A percentile compares a stretch with the other conserved stretches of the same genome.
These are phyloP conservation scores for Aegilops speltoides DNA, from an alignment of 176 grass and related monocot species.

Conservation along the genomic window DNA sequence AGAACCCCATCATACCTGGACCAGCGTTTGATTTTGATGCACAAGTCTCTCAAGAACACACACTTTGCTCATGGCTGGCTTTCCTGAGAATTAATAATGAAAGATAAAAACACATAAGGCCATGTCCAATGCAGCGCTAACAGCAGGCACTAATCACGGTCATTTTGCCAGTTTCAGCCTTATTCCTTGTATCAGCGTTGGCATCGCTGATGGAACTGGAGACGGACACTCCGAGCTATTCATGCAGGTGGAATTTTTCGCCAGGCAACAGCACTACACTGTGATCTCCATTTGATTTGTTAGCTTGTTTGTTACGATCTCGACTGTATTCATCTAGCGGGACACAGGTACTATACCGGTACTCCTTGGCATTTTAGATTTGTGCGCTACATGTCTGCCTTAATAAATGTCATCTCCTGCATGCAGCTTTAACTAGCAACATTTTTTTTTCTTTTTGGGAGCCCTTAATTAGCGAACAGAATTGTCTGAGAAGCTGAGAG, in stretches of 20 bases:
- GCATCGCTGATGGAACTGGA: neutral
- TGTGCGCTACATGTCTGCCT: neutral
- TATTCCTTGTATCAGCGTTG: neutral
- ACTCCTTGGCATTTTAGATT: neutral
- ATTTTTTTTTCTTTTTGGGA: neutral
- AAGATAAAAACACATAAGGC: slow-evolving; percentile 18
- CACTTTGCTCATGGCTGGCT: slow-evolving; percentile 84
- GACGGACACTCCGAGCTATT: neutral
- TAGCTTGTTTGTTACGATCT: neutral
- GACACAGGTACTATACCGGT: neutral
- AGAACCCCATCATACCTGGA: slow-evolving; percentile 50
- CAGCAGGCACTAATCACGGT: neutral
- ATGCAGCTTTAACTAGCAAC: neutral
- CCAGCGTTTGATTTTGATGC: slow-evolving; percentile 63
- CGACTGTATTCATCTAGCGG: neutral
- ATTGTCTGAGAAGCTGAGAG: neutral
- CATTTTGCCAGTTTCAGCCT: neutral
- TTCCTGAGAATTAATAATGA: slow-evolving; percentile 48
- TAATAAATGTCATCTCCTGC: neutral
- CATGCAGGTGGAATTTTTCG: neutral
- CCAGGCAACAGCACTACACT: neutral
- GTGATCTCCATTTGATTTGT: neutral
- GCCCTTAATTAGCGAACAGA: neutral
- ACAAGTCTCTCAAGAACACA: slow-evolving; percentile 67
- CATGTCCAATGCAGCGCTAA: neutral